Percentiles rank a stretch among this genome's conserved stretches.
These are phyloP conservation scores for Xylariomycetidae sp. DNA, from an alignment of 2,329 filamentous ascomycete genomes.

Conservation along the genomic window DNA sequence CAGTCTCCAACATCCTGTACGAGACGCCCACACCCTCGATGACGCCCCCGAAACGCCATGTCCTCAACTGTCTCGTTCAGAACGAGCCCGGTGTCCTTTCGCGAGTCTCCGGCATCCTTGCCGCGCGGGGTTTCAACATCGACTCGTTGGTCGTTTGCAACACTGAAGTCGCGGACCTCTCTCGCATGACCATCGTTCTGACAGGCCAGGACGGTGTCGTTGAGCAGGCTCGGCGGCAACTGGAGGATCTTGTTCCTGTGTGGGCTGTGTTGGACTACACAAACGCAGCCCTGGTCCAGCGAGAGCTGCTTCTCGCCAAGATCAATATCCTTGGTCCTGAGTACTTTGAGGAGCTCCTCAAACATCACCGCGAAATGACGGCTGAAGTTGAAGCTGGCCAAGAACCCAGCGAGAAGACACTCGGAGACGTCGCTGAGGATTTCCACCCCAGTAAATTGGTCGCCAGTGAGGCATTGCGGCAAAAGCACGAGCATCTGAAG, in stretches of 20 bases:
- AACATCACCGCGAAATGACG: slow-evolving; percentile 88
- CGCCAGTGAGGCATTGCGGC: slow-evolving; percentile 79
- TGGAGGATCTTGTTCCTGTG: slow-evolving; percentile 94
- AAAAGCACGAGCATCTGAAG: slow-evolving; percentile 96
- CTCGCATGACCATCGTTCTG: slow-evolving; percentile 97
- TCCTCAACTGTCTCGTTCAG: slow-evolving; percentile 97
- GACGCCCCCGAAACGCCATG: slow-evolving; percentile 83
- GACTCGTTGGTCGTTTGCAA: slow-evolving; percentile 97
- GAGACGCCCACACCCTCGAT: slow-evolving; percentile 84
- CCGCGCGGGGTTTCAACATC: slow-evolving; percentile 97
- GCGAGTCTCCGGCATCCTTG: slow-evolving; percentile 91
- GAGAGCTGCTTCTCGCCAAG: slow-evolving; percentile 91
- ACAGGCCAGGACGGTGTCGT: slow-evolving; percentile 95
- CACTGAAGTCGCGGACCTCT: slow-evolving; percentile 94
- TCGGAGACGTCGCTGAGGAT: slow-evolving; percentile 52
- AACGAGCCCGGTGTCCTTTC: slow-evolving; percentile 98
- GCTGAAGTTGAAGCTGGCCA: slow-evolving; percentile 38
- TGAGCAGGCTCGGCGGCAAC: slow-evolving; percentile 89
- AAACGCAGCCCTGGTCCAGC: slow-evolving; percentile 83
- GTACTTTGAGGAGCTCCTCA: slow-evolving; percentile 94
- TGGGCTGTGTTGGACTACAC: slow-evolving; percentile 99
- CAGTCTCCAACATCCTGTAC: slow-evolving; percentile 97
- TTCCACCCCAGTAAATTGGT: slow-evolving; percentile 88
- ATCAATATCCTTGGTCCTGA: slow-evolving; percentile 94
- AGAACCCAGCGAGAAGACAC: slow-evolving; percentile 31